Percentiles rank a stretch among this genome's conserved stretches.
Evolutionary conservation across 768 basidiomycete genomes (phyloP).

Genomic region (Amanita rubescens): DNA sequence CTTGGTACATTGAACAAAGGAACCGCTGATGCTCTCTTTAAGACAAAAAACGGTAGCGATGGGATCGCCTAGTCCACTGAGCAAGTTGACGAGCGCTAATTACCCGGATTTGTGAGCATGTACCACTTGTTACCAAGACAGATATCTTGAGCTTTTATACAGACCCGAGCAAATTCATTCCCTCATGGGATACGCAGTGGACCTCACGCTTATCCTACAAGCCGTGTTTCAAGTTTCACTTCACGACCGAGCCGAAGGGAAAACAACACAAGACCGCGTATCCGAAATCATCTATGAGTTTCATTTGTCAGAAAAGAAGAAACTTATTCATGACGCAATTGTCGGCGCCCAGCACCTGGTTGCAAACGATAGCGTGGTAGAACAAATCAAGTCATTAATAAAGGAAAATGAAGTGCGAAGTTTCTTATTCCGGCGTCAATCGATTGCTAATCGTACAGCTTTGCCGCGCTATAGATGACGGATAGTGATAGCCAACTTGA

Average conservation of each 20-base stretch:
- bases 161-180: background rate
- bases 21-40: background rate
- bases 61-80: background rate
- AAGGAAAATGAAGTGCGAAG: background rate
- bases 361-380: background rate
- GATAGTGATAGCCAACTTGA: background rate
- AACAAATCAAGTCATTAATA: background rate
- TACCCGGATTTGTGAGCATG: background rate
- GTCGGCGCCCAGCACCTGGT: background rate
- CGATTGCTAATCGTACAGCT: background rate
- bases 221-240: background rate
- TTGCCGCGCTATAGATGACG: background rate
- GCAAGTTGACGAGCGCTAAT: background rate
- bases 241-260: background rate
- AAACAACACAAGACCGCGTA: background rate
- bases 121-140: background rate
- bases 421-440: background rate
- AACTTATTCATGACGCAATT: background rate
- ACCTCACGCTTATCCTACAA: background rate
- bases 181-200: background rate
- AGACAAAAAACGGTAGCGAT: background rate
- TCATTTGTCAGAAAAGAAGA: background rate
- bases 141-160: background rate
- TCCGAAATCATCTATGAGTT: background rate
- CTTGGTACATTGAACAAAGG: background rate